Percentiles rank a stretch among this genome's conserved stretches.
Conservation (phyloP, 1,139 yeast genomes). For the Yamadazyma dushanensis region DNA sequence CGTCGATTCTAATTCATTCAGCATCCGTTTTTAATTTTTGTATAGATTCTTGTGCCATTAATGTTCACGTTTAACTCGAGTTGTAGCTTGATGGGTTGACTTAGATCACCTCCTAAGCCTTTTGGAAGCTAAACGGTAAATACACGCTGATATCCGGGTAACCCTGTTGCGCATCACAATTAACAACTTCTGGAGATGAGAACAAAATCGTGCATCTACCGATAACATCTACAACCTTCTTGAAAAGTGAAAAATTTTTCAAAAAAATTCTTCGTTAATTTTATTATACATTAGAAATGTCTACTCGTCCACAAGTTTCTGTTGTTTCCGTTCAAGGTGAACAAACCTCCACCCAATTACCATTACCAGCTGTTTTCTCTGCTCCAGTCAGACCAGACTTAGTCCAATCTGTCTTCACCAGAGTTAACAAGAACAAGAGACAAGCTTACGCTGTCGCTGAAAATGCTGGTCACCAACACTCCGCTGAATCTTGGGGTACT, state of each 20-base stretch:
- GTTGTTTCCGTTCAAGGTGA: slow-evolving; percentile 89
- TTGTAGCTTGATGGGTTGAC: too few relatives aligned
- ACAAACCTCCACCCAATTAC: slow-evolving; percentile 79
- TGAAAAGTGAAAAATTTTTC: slow-evolving; percentile 15
- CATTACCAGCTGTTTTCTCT: slow-evolving; percentile 97
- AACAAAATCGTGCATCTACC: slow-evolving; percentile 7
- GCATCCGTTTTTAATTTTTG: too few relatives aligned
- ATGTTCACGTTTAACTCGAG: too few relatives aligned
- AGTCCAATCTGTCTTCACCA: slow-evolving; percentile 97
- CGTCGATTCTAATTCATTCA: too few relatives aligned
- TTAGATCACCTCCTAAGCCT: too few relatives aligned
- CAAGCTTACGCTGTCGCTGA: slow-evolving; percentile 99
- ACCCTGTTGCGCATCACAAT: too few relatives aligned
- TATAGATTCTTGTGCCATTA: too few relatives aligned
- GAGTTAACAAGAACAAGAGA: slow-evolving; percentile 99
- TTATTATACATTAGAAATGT: slow-evolving; percentile 46
- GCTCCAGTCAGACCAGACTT: slow-evolving; percentile 99
- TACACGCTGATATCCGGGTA: too few relatives aligned
- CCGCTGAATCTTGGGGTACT: slow-evolving; percentile 99
- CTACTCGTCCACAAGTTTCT: slow-evolving; percentile 92
- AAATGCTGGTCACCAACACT: slow-evolving; percentile 99
- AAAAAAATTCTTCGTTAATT: slow-evolving; percentile 25
- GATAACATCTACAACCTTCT: slow-evolving; percentile 7
- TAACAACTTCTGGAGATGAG: too few relatives aligned
- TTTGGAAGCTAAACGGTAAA: too few relatives aligned